phyloP scores from a whole-genome alignment of 2,329 filamentous ascomycete species.

The Arthrobotrys sphaeroides region DNA sequence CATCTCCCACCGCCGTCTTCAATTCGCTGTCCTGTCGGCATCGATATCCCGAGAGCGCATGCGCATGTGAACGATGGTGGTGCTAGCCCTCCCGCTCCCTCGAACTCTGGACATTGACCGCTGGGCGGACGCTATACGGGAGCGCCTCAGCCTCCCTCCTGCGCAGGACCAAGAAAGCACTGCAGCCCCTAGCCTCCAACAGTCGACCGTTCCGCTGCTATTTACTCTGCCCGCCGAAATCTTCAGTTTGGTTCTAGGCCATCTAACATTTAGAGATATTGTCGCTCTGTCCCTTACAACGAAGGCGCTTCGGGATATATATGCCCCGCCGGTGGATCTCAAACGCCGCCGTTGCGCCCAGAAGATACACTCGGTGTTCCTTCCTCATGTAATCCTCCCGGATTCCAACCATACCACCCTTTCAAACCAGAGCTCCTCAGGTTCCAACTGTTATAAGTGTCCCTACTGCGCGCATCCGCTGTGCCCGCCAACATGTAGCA shows the following conservation, averaged over 20 bases:
- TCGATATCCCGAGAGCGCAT: not conserved
- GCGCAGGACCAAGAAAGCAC: not conserved
- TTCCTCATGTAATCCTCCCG: not conserved
- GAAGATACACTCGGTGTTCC: constrained; percentile 5
- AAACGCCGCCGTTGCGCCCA: constrained; percentile 2
- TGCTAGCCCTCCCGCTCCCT: not conserved
- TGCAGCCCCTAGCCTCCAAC: not conserved
- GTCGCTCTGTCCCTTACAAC: constrained; percentile 30
- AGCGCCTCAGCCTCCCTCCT: not conserved
- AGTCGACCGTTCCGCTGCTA: not conserved
- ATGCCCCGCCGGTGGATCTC: not conserved
- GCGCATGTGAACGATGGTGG: constrained; percentile 11
- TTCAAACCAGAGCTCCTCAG: not conserved
- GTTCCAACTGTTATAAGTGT: constrained; percentile 15
- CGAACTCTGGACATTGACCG: constrained; percentile 5
- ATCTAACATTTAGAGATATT: constrained; percentile 15
- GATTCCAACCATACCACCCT: not conserved
- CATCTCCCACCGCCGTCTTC: not conserved
- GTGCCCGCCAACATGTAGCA: constrained; percentile 30
- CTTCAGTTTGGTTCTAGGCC: constrained; percentile 15
- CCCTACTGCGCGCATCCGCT: constrained; percentile 30
- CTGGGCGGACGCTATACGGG: constrained; percentile 12
- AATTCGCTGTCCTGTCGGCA: constrained; percentile 11
- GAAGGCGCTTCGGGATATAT: constrained; percentile 28
- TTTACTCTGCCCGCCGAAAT: constrained; percentile 30